phyloP scores from a whole-genome alignment of 345 rosid genomes.

The Triadica sebifera region DNA sequence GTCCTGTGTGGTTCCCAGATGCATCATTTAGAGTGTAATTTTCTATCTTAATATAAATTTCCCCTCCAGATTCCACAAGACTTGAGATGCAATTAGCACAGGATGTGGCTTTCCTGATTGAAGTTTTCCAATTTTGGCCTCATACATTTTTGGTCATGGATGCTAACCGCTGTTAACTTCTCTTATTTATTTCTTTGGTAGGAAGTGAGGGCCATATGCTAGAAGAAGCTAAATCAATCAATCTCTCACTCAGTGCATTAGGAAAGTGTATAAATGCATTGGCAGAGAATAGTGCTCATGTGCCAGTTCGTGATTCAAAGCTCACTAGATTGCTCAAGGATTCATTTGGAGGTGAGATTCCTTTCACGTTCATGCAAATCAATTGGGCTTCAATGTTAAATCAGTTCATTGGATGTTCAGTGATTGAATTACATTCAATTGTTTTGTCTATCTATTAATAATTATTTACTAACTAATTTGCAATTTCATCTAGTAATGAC shows the following conservation, averaged over 20 bases:
- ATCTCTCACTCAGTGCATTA: constrained; percentile 37
- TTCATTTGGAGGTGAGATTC: constrained; percentile 41
- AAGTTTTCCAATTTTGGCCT: not conserved
- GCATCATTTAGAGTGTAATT: not conserved
- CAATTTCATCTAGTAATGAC: constrained; percentile 12
- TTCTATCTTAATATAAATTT: not conserved
- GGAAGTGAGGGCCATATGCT: constrained; percentile 40
- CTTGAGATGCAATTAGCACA: not conserved
- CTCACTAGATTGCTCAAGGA: constrained; percentile 34
- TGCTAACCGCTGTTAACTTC: not conserved
- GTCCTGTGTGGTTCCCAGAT: not conserved
- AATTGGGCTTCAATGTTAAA: constrained; percentile 8
- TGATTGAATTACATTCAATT: not conserved
- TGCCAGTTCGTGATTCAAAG: constrained; percentile 39
- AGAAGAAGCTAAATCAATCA: constrained; percentile 36
- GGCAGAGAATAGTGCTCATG: constrained; percentile 36
- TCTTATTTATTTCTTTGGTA: constrained; percentile 7
- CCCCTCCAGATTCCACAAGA: not conserved
- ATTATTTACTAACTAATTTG: not conserved
- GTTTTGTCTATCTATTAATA: not conserved
- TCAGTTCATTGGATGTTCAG: constrained; percentile 6
- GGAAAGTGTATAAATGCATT: constrained; percentile 40
- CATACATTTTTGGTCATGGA: not conserved
- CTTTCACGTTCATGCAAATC: constrained; percentile 14
- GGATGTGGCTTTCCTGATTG: not conserved